Evolutionary conservation across 768 basidiomycete genomes (phyloP).

Genomic region (Piloderma croceum): DNA sequence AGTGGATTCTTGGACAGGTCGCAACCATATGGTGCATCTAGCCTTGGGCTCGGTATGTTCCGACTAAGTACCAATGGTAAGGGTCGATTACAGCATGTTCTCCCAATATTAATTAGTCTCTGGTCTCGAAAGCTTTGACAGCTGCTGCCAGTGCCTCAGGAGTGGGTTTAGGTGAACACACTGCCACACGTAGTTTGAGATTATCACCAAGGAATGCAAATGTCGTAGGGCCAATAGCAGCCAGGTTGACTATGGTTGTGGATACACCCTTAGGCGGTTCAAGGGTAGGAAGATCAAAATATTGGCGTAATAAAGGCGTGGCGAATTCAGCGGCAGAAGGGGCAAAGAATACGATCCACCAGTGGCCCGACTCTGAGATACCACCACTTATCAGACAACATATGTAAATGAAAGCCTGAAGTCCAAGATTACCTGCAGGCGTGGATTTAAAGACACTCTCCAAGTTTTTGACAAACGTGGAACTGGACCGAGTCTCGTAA

Average conservation of each 20-base stretch:
- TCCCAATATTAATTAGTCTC: no score
- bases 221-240: conserved; percentile 70
- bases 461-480: conserved; percentile 44
- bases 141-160: conserved; percentile 52
- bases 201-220: conserved; percentile 42
- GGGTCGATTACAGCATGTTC: no score
- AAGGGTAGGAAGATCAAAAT: conserved; percentile 36
- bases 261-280: not conserved
- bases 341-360: conserved; percentile 77
- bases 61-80: no score
- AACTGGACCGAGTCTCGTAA: conserved; percentile 61
- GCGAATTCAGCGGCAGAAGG: conserved; percentile 64
- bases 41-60: no score
- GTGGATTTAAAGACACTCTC: conserved; percentile 21
- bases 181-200: conserved; percentile 46
- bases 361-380: no score
- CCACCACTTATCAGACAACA: conserved; percentile 11
- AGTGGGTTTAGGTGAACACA: conserved; percentile 49
- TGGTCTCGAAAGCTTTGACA: no score
- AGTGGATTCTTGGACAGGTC: no score
- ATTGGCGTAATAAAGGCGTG: conserved; percentile 40
- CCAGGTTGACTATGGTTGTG: conserved; percentile 31
- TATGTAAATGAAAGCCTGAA: conserved; percentile 10
- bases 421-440: conserved; percentile 14
- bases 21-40: no score